Conservation (phyloP, 2,329 filamentous ascomycete species). For the Aureobasidium sp. region DNA sequence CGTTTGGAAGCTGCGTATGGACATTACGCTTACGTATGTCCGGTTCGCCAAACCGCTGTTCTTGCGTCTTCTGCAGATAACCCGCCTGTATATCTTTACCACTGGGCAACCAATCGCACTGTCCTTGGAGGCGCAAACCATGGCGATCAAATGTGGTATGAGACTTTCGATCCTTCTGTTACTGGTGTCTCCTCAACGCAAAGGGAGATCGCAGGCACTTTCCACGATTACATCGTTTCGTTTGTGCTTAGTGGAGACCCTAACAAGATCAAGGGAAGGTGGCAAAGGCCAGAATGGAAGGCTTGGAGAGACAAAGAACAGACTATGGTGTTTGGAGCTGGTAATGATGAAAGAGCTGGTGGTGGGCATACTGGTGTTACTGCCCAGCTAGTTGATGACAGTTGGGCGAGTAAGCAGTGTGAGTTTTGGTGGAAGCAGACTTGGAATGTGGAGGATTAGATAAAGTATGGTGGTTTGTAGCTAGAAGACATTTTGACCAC, state of each 20-base stretch:
- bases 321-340: conserved; percentile 51
- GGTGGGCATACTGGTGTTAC: conserved; percentile 36
- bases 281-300: conserved; percentile 24
- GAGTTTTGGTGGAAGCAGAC: conserved; percentile 52
- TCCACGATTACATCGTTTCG: conserved; percentile 28
- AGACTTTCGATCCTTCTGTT: conserved; percentile 24
- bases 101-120: conserved; percentile 49
- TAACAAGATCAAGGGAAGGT: conserved; percentile 23
- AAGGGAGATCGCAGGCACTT: conserved; percentile 25
- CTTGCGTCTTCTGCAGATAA: conserved; percentile 25
- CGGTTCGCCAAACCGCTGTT: conserved; percentile 54
- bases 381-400: conserved; percentile 38
- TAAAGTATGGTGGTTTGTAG: no score
- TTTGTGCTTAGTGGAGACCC: conserved; percentile 30
- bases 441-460: conserved; percentile 2
- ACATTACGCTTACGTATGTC: conserved; percentile 59
- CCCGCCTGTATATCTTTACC: conserved; percentile 50
- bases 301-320: conserved; percentile 19
- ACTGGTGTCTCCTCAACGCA: conserved; percentile 25
- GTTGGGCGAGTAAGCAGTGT: conserved; percentile 44
- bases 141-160: conserved; percentile 31
- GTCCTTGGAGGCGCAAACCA: conserved; percentile 30
- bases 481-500: no score
- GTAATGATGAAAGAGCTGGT: conserved; percentile 49
- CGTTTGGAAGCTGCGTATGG: conserved; percentile 55